Conservation (phyloP, 2,329 filamentous ascomycete species). For the Aspergillus novoparasiticus region DNA sequence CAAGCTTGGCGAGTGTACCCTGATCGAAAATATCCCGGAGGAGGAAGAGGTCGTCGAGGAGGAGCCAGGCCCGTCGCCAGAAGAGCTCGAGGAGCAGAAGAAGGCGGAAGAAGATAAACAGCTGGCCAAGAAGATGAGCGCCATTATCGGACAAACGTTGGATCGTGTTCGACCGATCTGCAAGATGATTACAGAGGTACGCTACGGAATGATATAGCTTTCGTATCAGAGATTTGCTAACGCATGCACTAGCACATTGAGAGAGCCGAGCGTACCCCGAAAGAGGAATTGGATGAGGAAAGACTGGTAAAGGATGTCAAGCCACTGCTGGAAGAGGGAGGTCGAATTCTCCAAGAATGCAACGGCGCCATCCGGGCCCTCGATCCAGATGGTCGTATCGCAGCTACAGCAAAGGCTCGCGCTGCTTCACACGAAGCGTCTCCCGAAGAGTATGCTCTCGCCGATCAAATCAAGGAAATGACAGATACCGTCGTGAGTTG, state of each 20-base stretch:
- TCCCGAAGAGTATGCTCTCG: slow-evolving; percentile 81
- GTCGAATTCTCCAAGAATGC: slow-evolving; percentile 78
- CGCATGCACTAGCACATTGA: slow-evolving; percentile 67
- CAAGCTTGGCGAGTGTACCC: slow-evolving; percentile 64
- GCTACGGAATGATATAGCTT: slow-evolving; percentile 24
- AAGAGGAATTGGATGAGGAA: slow-evolving; percentile 89
- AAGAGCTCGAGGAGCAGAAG: slow-evolving; percentile 57
- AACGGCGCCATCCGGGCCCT: slow-evolving; percentile 85
- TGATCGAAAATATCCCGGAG: slow-evolving; percentile 61
- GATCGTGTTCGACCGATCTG: slow-evolving; percentile 83
- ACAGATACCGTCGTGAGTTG: slow-evolving; percentile 78
- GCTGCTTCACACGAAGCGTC: slow-evolving; percentile 73
- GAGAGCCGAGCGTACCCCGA: slow-evolving; percentile 74
- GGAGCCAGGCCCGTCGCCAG: slow-evolving; percentile 38
- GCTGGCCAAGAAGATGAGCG: slow-evolving; percentile 74
- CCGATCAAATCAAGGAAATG: slow-evolving; percentile 81
- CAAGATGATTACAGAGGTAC: slow-evolving; percentile 79
- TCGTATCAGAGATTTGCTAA: neutral
- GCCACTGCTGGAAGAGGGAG: slow-evolving; percentile 84
- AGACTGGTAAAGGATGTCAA: slow-evolving; percentile 82
- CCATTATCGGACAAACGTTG: slow-evolving; percentile 74
- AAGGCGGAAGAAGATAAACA: slow-evolving; percentile 70
- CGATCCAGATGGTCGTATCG: slow-evolving; percentile 85
- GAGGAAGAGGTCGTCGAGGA: slow-evolving; percentile 38
- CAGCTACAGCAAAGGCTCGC: slow-evolving; percentile 81